Conservation (phyloP, 2,329 filamentous ascomycete genomes). For the Conoideocrella luteorostrata region DNA sequence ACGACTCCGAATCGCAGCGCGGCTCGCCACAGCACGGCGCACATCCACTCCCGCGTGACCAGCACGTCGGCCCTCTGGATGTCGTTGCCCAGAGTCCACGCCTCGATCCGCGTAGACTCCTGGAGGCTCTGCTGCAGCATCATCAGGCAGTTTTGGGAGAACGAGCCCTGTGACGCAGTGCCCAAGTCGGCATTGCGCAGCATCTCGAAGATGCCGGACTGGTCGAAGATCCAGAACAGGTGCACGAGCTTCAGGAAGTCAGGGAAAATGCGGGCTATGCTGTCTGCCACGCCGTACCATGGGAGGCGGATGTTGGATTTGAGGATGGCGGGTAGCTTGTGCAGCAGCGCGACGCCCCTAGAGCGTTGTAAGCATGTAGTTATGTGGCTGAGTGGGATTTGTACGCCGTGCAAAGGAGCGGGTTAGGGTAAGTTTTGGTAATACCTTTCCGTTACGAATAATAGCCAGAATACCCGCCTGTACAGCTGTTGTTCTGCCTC, state of each 20-base stretch:
- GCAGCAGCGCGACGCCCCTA: conserved; percentile 44
- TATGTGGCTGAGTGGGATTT: conserved; percentile 5
- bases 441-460: conserved; percentile 42
- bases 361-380: conserved; percentile 12
- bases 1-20: conserved; percentile 27
- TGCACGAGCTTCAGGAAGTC: conserved; percentile 43
- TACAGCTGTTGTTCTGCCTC: conserved; percentile 31
- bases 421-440: too few relatives aligned
- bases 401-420: too few relatives aligned
- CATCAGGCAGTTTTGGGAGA: conserved; percentile 27
- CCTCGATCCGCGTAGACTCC: conserved; percentile 31
- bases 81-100: conserved; percentile 33
- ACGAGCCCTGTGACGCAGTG: not conserved
- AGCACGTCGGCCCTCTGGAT: conserved; percentile 43
- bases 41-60: conserved; percentile 46
- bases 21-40: conserved; percentile 39
- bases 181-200: conserved; percentile 31
- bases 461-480: conserved; percentile 38
- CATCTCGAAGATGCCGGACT: conserved; percentile 41
- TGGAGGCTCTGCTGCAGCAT: conserved; percentile 36
- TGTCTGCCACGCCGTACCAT: conserved; percentile 27
- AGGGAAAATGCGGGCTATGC: conserved; percentile 37
- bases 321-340: conserved; percentile 41
- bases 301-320: conserved; percentile 32
- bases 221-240: conserved; percentile 44